Base-by-base conservation (phyloP, 306 rosid species). In the Phaseolus lunatus region DNA sequence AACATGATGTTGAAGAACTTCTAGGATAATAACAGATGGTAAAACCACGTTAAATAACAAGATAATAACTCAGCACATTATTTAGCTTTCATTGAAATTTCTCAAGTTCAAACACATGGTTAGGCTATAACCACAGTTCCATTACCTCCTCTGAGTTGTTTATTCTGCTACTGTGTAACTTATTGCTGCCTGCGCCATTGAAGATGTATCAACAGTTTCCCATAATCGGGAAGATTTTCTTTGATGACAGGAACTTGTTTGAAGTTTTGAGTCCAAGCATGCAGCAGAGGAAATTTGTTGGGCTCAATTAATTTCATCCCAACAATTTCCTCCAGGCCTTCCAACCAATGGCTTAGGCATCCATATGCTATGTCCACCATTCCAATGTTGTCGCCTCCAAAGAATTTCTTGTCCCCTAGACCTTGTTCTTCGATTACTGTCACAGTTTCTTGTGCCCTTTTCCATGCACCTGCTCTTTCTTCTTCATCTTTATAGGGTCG, bases 351-450 rank as follows among this genome's bases (percentile, higher is more conserved):
- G 65, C 82, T 22, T 19, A 87, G 71, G n/a, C 74, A 59, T 22
- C 87, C 91, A 72, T 73, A 75, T n/a, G 59, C 72, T 19, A 87
- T 57, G 74, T 87, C 91, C 44, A 85, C 86, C 64, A 85, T 43
- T 18, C 83, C 81, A 27, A 87, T 71, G 6, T 44, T 47, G 77
- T 67, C 31, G 2, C 88, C 88, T 37, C 87, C 85, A 31, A 82
- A 87, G 59, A 80, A 87, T 59, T 79, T 87, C 77, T 82, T 79
- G 47, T 77, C 74, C 1, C 84, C 85, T 11, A 88, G 10, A 1
- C 82, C 79, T 59, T 76, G 73, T 66, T 79, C 84, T 64, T 88
- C 91, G 9, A 84, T 37, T 18, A 78, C 27, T 23, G 6, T 2
- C 7, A 85, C 70, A 39, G 37, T 35, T 41, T 85, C 85, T 53